These are phyloP conservation scores for Lepidium aucheri DNA, from an alignment of 345 rosid species.

Conservation along the genomic window DNA sequence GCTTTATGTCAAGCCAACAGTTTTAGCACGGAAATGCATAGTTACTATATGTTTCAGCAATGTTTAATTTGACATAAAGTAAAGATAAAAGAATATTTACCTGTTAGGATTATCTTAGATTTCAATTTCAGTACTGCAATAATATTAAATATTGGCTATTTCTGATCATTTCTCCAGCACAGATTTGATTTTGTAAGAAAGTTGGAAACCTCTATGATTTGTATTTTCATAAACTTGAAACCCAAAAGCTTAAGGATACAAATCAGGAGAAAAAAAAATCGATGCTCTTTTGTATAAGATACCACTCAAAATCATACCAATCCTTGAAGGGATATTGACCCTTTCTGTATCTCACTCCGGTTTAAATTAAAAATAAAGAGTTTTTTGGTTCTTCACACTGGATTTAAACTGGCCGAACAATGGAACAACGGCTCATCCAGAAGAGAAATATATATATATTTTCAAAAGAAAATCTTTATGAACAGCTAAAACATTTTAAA, in stretches of 20 bases:
- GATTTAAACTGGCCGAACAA: constrained; percentile 25
- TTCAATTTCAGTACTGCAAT: too few relatives aligned
- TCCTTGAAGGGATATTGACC: constrained; percentile 7
- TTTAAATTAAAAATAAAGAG: constrained; percentile 13
- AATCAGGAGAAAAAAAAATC: neutral
- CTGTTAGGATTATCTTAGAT: neutral
- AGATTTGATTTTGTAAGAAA: neutral
- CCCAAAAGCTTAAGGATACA: neutral
- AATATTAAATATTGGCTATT: too few relatives aligned
- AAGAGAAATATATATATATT: neutral
- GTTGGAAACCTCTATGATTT: neutral
- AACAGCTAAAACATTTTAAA: constrained; percentile 8
- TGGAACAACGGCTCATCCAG: constrained; percentile 19
- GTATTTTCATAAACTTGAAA: neutral
- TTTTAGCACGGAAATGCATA: neutral
- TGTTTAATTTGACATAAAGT: neutral
- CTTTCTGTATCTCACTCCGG: constrained; percentile 22
- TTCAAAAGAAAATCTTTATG: neutral
- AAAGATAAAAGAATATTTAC: neutral
- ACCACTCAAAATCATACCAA: constrained; percentile 26
- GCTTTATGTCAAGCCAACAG: neutral
- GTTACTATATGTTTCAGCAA: neutral
- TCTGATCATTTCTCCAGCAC: too few relatives aligned
- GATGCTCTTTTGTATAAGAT: constrained; percentile 24
- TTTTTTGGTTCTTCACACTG: neutral